Percentiles rank a stretch among this genome's conserved stretches.
Conservation (phyloP, 2,329 filamentous ascomycete species). For the Cladosporium sp. region DNA sequence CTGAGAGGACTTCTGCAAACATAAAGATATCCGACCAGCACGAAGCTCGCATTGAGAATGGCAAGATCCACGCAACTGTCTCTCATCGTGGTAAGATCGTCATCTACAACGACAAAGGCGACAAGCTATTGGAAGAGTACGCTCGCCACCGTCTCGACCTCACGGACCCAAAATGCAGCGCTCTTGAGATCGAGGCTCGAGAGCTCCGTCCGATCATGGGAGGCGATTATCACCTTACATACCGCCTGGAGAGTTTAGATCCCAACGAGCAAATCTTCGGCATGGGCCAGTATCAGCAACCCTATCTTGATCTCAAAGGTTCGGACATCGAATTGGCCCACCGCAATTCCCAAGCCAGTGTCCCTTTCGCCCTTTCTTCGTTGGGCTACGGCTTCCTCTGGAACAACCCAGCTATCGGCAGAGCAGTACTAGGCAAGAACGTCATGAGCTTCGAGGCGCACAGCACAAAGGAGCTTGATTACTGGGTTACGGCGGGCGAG, state of each 20-base stretch:
- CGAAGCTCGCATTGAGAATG: constrained; percentile 43
- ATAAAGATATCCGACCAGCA: constrained; percentile 23
- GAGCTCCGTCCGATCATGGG: constrained; percentile 54
- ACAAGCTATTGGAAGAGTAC: constrained; percentile 51
- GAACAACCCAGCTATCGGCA: constrained; percentile 62
- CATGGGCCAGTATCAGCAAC: constrained; percentile 67
- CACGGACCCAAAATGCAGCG: constrained; percentile 55
- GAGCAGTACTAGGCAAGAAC: constrained; percentile 58
- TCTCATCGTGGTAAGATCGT: constrained; percentile 48
- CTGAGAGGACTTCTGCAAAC: constrained; percentile 3
- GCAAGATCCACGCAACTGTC: constrained; percentile 46
- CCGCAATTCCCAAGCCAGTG: constrained; percentile 61
- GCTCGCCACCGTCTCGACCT: constrained; percentile 48
- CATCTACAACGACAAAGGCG: constrained; percentile 41
- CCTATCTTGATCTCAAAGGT: constrained; percentile 60
- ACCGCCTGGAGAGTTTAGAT: constrained; percentile 53
- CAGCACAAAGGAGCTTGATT: constrained; percentile 56
- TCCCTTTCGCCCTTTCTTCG: constrained; percentile 59
- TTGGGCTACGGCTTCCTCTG: constrained; percentile 61
- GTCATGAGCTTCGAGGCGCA: constrained; percentile 59
- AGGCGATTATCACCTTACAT: constrained; percentile 53
- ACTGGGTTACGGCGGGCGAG: constrained; percentile 60
- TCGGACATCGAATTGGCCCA: constrained; percentile 61
- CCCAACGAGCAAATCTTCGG: constrained; percentile 60
- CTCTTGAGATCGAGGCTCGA: constrained; percentile 53